Evolutionary conservation across 2,329 filamentous ascomycete species (phyloP), one percentile per base, ranked within the genome.

Genomic region (Mycosphaerelloides madeirae): DNA sequence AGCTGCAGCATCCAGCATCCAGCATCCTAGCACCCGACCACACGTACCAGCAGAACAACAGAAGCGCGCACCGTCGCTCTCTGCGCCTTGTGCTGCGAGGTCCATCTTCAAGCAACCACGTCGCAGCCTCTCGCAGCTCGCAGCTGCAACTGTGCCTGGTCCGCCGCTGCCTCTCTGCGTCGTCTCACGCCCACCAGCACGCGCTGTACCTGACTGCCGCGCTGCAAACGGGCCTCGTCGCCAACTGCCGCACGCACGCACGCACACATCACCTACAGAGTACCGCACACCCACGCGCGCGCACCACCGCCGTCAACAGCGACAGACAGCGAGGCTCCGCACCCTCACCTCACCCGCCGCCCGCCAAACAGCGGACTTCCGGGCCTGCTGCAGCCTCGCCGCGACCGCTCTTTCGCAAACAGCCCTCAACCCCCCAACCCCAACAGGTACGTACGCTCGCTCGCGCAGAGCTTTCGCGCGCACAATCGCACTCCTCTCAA

Each of bases 141-240:
- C 28, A 20, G 15, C 38, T 41, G 38, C 38, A 41, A n/a, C 31
- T 25, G 29, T 38, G 41, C 41, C 40, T 43, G 22, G 22, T 25
- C 22, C 22, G 22, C 22, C 22, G 22, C 22, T 25, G 22, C 9
- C 22, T 25, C 22, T 25, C 22, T 25, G 22, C 9, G 22, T n/a
- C 22, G 5, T 25, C 22, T 25, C 25, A 35, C 36, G 22, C 40
- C 18, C 34, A 32, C 41, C 31, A 29, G 22, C 41, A 22, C 39
- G 31, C 36, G 40, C 35, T 31, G 49, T 54, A 49, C 51, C 51
- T 50, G 44, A 41, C 49, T 40, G 50, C 48, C 43, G 46, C 48
- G 50, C 48, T 38, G 37, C 43, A 48, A 48, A 49, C 48, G 45
- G 35, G 41, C 41, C 42, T 33, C 29, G 29, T 40, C 37, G 31